Conservation (phyloP, 768 basidiomycete genomes). For the Flagelloscypha sp. region DNA sequence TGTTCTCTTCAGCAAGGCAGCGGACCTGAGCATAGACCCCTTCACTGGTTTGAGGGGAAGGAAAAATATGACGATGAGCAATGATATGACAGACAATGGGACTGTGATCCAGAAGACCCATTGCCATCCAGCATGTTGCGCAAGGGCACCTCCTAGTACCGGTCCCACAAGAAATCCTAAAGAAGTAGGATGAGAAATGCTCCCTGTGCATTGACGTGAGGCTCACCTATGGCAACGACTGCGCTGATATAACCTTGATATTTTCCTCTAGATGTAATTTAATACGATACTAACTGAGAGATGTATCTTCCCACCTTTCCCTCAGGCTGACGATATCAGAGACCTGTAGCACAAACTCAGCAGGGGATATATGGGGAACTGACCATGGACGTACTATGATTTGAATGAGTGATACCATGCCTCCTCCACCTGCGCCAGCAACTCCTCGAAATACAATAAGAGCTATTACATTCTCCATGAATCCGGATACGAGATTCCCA, state of each 20-base stretch:
- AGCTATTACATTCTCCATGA: slow-evolving; percentile 55
- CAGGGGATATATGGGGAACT: no score
- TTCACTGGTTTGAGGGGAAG: slow-evolving; percentile 64
- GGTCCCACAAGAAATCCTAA: slow-evolving; percentile 64
- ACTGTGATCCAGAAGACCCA: slow-evolving; percentile 76
- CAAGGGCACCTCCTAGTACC: slow-evolving; percentile 55
- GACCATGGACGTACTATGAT: no score
- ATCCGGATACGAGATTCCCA: slow-evolving; percentile 59
- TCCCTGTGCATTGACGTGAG: slow-evolving; percentile 30
- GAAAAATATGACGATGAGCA: slow-evolving; percentile 49
- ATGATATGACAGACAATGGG: slow-evolving; percentile 46
- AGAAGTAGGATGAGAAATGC: no score
- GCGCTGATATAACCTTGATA: slow-evolving; percentile 70
- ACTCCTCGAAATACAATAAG: slow-evolving; percentile 64
- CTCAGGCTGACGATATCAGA: slow-evolving; percentile 67
- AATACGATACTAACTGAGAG: not conserved
- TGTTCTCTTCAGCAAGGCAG: not conserved
- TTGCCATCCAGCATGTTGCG: slow-evolving; percentile 59
- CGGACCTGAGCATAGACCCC: slow-evolving; percentile 46
- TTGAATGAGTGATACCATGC: slow-evolving; percentile 60
- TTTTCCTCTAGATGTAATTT: slow-evolving; percentile 43
- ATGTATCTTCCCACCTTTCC: slow-evolving; percentile 35
- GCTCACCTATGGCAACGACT: slow-evolving; percentile 18
- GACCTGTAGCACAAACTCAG: no score
- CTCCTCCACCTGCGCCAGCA: slow-evolving; percentile 65